Conservation (phyloP, 345 rosid species). For the Excoecaria agallocha region DNA sequence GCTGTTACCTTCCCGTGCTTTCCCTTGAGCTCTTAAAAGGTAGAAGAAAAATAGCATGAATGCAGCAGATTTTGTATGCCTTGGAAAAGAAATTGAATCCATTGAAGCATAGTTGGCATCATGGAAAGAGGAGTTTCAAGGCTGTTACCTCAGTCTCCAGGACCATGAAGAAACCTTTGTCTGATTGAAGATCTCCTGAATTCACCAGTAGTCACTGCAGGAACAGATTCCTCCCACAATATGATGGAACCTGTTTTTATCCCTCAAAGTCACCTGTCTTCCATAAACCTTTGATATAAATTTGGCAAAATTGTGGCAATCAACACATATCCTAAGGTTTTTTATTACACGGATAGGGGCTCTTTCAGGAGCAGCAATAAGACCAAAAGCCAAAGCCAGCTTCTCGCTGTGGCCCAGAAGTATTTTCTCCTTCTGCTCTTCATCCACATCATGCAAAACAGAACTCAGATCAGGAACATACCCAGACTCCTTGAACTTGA, state of each 20-base stretch:
- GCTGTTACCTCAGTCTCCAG: background rate
- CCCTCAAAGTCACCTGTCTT: conserved; percentile 65
- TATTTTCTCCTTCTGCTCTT: conserved; percentile 89
- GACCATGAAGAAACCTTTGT: background rate
- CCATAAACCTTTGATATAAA: conserved; percentile 51
- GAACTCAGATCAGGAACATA: conserved; percentile 77
- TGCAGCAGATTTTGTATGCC: background rate
- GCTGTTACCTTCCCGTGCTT: background rate
- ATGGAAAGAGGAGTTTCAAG: background rate
- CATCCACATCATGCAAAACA: conserved; percentile 77
- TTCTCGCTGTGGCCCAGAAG: conserved; percentile 84
- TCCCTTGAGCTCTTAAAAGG: background rate
- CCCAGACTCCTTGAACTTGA: conserved; percentile 71
- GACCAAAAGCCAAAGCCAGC: conserved; percentile 73
- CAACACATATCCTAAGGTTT: conserved; percentile 77
- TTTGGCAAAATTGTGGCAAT: conserved; percentile 90
- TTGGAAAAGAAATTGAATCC: background rate
- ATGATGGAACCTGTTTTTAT: conserved; percentile 73
- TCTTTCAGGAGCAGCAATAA: conserved; percentile 50
- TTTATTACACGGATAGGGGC: conserved; percentile 64
- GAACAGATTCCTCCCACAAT: conserved; percentile 61
- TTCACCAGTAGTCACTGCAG: conserved; percentile 85
- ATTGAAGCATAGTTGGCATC: background rate
- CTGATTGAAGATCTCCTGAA: conserved; percentile 7
- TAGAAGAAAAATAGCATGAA: background rate